These are phyloP conservation scores for Physcia stellaris DNA, from an alignment of 495 filamentous ascomycete species.

Conservation along the genomic window DNA sequence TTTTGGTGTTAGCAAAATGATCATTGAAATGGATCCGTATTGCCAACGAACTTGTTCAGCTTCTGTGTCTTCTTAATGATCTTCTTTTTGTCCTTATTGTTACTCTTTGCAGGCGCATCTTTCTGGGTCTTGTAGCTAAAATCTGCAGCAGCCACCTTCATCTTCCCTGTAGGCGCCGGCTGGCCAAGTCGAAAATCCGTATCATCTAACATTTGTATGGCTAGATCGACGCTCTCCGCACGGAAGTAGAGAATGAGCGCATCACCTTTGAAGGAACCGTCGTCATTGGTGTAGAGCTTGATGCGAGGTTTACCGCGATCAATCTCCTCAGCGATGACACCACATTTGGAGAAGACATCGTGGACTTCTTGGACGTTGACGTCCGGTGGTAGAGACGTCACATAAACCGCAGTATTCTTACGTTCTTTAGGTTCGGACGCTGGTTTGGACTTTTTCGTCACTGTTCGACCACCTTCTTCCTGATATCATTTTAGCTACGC, in stretches of 20 bases:
- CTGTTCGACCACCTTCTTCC: conserved; percentile 18
- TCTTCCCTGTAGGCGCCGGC: conserved; percentile 40
- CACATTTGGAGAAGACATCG: conserved; percentile 71
- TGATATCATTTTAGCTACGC: conserved; percentile 4
- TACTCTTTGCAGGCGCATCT: conserved; percentile 41
- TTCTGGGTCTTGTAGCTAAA: conserved; percentile 70
- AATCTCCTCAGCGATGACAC: conserved; percentile 88
- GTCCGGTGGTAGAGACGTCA: conserved; percentile 73
- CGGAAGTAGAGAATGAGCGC: conserved; percentile 89
- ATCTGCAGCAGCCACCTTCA: conserved; percentile 77
- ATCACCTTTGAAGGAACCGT: conserved; percentile 83
- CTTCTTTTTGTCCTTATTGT: conserved; percentile 62
- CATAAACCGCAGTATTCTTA: conserved; percentile 81
- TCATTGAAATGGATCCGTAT: too few relatives aligned
- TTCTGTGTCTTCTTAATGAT: conserved; percentile 81
- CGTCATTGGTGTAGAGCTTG: conserved; percentile 78
- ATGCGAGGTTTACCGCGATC: conserved; percentile 75
- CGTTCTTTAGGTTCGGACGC: conserved; percentile 45
- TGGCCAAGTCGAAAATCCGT: conserved; percentile 62
- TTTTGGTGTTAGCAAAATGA: neutral
- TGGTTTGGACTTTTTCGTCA: conserved; percentile 39
- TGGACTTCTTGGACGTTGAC: conserved; percentile 65
- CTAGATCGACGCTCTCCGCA: conserved; percentile 75
- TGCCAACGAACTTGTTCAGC: conserved; percentile 49
- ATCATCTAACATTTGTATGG: conserved; percentile 85